A percentile compares a stretch with the other conserved stretches of the same genome.
Evolutionary conservation across 169 alveolate genomes (phyloP).

Genomic region (Eimeria brunetti): DNA sequence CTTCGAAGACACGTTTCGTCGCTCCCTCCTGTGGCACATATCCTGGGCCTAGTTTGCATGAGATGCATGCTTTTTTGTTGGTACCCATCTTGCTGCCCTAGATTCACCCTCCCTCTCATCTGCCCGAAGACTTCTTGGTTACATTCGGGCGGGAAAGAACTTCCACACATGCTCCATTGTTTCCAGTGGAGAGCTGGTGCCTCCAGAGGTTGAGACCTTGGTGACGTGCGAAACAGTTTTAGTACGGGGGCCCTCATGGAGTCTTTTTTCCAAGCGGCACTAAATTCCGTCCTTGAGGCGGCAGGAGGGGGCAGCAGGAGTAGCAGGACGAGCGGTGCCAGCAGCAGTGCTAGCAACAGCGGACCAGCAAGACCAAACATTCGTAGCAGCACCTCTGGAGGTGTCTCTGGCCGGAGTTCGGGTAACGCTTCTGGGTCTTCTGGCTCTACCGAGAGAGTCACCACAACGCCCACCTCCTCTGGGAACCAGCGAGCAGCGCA

Average conservation of each 20-base stretch:
- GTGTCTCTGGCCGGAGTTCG: neutral
- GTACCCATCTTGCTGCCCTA: neutral
- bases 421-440: neutral
- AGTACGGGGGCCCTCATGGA: constrained; percentile 53
- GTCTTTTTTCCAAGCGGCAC: constrained; percentile 63
- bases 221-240: neutral
- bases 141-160: neutral
- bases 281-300: constrained; percentile 69
- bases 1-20: neutral
- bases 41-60: neutral
- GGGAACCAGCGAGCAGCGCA: constrained; percentile 4
- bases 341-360: constrained; percentile 17
- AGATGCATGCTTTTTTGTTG: neutral
- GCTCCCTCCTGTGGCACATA: neutral
- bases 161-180: neutral
- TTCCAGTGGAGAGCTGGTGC: neutral
- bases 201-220: neutral
- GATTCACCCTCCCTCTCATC: neutral
- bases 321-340: constrained; percentile 18
- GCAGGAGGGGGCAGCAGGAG: constrained; percentile 60
- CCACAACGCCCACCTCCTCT: constrained; percentile 5
- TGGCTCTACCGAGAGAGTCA: neutral
- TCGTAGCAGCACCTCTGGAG: constrained; percentile 26
- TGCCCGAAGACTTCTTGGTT: neutral
- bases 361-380: neutral